Base-by-base conservation (phyloP, 176 grass and related monocot genomes). In the Areca catechu region DNA sequence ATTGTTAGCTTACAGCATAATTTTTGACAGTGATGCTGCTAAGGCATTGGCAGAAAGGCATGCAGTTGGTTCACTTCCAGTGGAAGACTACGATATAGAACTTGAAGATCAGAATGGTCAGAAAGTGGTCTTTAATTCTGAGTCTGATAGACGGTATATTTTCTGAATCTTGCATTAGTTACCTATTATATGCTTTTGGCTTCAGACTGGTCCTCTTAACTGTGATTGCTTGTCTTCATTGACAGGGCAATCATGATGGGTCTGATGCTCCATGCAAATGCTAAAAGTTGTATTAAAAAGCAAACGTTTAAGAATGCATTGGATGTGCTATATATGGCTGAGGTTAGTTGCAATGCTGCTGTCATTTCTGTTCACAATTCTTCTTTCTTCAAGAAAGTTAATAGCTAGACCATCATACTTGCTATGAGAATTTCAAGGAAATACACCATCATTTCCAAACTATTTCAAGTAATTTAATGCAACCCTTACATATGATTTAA, bases 41-140 rank as follows among this genome's bases (percentile, higher is more conserved):
- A 75, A 88, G 71, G 56, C 83, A 67, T 51, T 98, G 60, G 70
- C 76, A 59, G 83, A 92, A 58, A 98, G 87, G 72, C 93, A 98
- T 80, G 72, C 81, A 3, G 93, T 92, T 74, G 93, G 93, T 16
- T 88, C 93, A 16, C 72, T 85, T 63, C 87, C 71, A 62, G 57
- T 77, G 9, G 73, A 98, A 71, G 78, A 92, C 57, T 98, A 82
- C 67, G 88, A 88, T 59, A 70, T 98, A 53, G 87, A 91, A 72
- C 93, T 98, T 7, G 93, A 98, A 68, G 81, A 98, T 83, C 87
- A 98, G 74, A 92, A 73, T 61, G 87, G 87, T 54, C 71, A 98
- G 67, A 92, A 91, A 79, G 58, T 98, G 59, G 80, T 82, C 57
- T 83, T 98, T 82, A 84, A 77, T 76, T 88, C 84, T 60, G 81